Evolutionary conservation across 2,329 filamentous ascomycete genomes (phyloP), one percentile per base, ranked within the genome.

Genomic region (Diaporthe sp.): DNA sequence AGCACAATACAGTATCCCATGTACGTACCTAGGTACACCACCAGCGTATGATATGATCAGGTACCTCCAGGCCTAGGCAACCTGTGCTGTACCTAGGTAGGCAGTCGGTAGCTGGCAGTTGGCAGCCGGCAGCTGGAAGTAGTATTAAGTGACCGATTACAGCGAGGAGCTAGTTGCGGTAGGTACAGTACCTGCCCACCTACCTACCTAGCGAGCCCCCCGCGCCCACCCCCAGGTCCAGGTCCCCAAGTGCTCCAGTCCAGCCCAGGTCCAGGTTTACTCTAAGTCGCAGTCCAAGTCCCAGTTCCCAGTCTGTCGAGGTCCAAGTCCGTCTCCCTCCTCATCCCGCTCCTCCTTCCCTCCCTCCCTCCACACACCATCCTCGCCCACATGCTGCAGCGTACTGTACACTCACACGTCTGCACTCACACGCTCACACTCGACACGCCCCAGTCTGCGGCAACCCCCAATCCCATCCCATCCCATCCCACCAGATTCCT

Each of bases 401-500:
- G n/a, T 39, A n/a, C 53, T 25, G 19, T 44, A 25, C 44, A 39
- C 67, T 25, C 44, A 37, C 71, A 42, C 34, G 4, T n/a, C 10
- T 7, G 28, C 57, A 57, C 17, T 44, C 25, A n/a, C 49, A n/a
- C n/a, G 13, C 46, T 15, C 55, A 51, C 55, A 49, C 58, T 42
- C 49, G 39, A 44, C 39, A 61, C 42, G n/a, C 31, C 55, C 55
- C 70, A 72, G 55, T 28, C 58, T 73, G 49, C 58, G 34, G 34
- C 60, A 62, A 72, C 70, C 70, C 57, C 55, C 55, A 71, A 25
- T 49, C 55, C 71, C 68, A 57, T 57, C 60, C 72, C 46, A 62
- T 60, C 49, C 73, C 73, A 72, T 75, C 74, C 74, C 76, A 72
- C 74, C 71, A 68, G 72, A 76, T 74, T 76, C 68, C 60, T 74